Evolutionary conservation across 805 yeast species (phyloP).

Genomic region (Zygosaccharomyces kombuchaensis): DNA sequence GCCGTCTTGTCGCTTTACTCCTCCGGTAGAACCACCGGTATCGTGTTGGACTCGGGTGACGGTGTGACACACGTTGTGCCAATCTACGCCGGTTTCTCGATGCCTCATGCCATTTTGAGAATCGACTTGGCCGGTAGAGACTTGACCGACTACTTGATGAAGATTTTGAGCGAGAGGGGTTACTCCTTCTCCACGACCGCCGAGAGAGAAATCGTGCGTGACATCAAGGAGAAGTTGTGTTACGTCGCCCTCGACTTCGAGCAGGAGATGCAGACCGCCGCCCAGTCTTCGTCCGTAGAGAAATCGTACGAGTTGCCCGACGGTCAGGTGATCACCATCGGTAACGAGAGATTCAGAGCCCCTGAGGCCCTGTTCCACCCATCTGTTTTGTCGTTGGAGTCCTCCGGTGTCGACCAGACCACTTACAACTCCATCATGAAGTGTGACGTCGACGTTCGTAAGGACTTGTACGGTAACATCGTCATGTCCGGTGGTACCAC

Average conservation of each 20-base stretch:
- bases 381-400: constrained; percentile 81
- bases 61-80: constrained; percentile 99
- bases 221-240: constrained; percentile 96
- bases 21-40: constrained; percentile 99
- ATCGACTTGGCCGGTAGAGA: constrained; percentile 99
- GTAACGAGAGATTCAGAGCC: constrained; percentile 99
- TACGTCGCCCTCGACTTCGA: constrained; percentile 98
- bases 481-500: constrained; percentile 99
- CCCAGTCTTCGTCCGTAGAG: constrained; percentile 97
- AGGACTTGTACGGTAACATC: constrained; percentile 97
- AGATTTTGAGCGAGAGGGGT: constrained; percentile 97
- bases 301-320: constrained; percentile 99
- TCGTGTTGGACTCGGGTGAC: constrained; percentile 98
- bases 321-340: constrained; percentile 98
- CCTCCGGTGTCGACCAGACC: constrained; percentile 99
- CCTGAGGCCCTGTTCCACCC: constrained; percentile 99
- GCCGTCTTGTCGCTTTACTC: constrained; percentile 98
- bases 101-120: constrained; percentile 98
- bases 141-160: constrained; percentile 98
- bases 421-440: constrained; percentile 71
- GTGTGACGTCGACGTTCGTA: constrained; percentile 99
- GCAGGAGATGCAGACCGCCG: constrained; percentile 98
- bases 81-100: constrained; percentile 98
- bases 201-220: constrained; percentile 91
- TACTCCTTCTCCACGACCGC: constrained; percentile 98